Base-by-base conservation (phyloP, 106 monocot species). In the Platanthera guangdongensis region DNA sequence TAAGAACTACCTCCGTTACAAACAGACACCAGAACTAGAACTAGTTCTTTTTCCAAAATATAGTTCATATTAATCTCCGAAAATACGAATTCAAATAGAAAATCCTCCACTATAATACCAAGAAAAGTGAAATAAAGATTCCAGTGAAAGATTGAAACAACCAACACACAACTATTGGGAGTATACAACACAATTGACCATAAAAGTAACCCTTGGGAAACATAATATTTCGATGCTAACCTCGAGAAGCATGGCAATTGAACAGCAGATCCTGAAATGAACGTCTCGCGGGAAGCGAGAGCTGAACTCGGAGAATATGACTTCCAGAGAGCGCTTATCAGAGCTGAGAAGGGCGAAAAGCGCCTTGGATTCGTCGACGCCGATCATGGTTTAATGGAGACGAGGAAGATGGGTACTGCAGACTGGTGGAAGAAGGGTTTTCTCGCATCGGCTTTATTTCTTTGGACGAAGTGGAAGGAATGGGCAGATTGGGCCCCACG, bases 251-350 rank as follows among this genome's bases (percentile, higher is more conserved):
- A 80, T 52, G 52, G 75, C 72, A 47, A 88, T 53, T 16, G 78
- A 59, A 57, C 76, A 83, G 80, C 81, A 83, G 76, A 82, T 71
- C 57, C 88, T 77, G 82, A 88, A 76, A 70, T 78, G 88, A 52
- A 74, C 46, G 21, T 85, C 85, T 4, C 81, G 80, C 11, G 77
- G 71, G 71, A 88, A 80, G 53, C 80, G 80, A 39, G 85, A 77
- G 81, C 50, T 16, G 73, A 85, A 88, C 4, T 88, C 88, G 46
- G 78, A 82, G 73, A 78, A 74, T 71, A 83, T 78, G 53, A 85
- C 85, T 5, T 83, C 85, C 65, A 88, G 55, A 14, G 88, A 78
- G 22, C 74, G 80, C 14, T 83, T 78, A 22, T 83, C 85, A 47
- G 65, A 39, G 51, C 9, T 62, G 28, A 88, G 82, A n/a, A 88